Evolutionary conservation across 2,329 filamentous ascomycete species (phyloP).

Genomic region (Sclerotinia trifoliorum): DNA sequence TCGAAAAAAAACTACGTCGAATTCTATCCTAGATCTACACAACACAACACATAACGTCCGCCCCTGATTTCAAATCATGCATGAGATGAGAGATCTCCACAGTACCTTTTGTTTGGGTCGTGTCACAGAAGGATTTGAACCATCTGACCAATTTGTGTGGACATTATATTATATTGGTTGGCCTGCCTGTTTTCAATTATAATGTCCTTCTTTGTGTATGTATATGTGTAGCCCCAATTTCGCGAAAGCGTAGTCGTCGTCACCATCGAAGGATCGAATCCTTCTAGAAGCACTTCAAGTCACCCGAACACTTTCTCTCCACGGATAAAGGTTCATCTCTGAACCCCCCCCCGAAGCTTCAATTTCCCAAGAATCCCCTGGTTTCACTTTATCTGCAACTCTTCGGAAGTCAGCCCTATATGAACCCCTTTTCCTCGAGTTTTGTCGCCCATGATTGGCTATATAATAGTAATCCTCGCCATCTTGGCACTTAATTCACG

Average conservation of each 20-base stretch:
- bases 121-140: slow-evolving; percentile 22
- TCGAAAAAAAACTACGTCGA: no score
- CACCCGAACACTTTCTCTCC: neutral
- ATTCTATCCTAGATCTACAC: neutral
- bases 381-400: slow-evolving; percentile 19
- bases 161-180: neutral
- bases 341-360: neutral
- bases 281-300: slow-evolving; percentile 11
- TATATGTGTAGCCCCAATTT: neutral
- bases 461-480: neutral
- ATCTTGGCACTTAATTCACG: neutral
- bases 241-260: neutral
- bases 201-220: neutral
- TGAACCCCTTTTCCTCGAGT: slow-evolving; percentile 11
- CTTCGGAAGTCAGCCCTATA: slow-evolving; percentile 23
- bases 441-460: neutral
- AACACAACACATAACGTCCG: slow-evolving; percentile 1
- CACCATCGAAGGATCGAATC: slow-evolving; percentile 11
- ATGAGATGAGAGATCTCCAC: slow-evolving; percentile 12
- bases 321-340: neutral
- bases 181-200: neutral
- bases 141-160: slow-evolving; percentile 12
- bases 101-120: slow-evolving; percentile 5
- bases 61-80: slow-evolving; percentile 7
- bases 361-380: neutral